Evolutionary conservation across 176 grass and related monocot species (phyloP), one percentile per base, ranked within the genome.

Genomic region (Aegilops tauschii): DNA sequence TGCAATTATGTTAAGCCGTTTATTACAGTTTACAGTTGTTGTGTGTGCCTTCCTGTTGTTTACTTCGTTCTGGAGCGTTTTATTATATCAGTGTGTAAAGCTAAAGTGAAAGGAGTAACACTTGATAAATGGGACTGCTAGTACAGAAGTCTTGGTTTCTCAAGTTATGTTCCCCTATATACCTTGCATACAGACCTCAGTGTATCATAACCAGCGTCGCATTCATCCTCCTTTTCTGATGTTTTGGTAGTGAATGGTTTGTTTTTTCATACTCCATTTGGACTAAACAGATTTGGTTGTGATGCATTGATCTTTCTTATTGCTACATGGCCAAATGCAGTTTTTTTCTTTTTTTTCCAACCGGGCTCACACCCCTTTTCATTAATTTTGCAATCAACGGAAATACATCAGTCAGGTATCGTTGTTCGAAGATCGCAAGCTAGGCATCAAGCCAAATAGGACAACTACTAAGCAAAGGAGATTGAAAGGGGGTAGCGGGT

Each of bases 31-130:
- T 71, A 18, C 52, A 66, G 40, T 3, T 13, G 62, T 27, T 84
- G 4, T 69, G 80, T 29, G 14, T 68, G 36, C 52, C 49, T 76
- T 77, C 49, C 49, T 77, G 11, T n/a, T 84, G 5, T 76, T 84
- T 30, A 40, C 16, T 75, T 44, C 4, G 5, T 77, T 77, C 21
- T 28, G 29, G 2, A 28, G 29, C 12, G 17, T 58, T 11, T 79
- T 73, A 10, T 31, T 56, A 4, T 67, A 61, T 25, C 12, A 6
- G n/a, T 72, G 49, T 77, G 29, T 8, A 54, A 77, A 77, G 2
- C 28, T 28, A 12, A 39, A 49, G 63, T 61, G 18, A 67, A 47
- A 20, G 9, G 6, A 35, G 12, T 2, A 73, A 20, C 16, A 45
- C 18, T 45, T 64, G 12, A 28, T 80, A 44, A 21, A 27, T 58